phyloP scores from a whole-genome alignment of 2,329 filamentous ascomycete genomes.

The Dactylellina leptospora region DNA sequence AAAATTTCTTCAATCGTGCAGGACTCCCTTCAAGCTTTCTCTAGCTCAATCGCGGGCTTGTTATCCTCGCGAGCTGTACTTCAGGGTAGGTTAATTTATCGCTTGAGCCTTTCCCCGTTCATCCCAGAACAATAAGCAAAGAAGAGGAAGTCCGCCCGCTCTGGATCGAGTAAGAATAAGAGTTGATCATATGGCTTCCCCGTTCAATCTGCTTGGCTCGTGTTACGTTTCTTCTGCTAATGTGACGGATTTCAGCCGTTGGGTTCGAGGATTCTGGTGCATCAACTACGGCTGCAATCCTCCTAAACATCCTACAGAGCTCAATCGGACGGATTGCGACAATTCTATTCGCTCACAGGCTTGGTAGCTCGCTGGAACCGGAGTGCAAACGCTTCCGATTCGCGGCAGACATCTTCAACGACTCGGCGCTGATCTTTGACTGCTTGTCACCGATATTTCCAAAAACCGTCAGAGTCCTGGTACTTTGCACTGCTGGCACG shows the following conservation, averaged over 20 bases:
- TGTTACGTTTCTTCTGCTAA: constrained; percentile 8
- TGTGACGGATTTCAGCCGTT: constrained; percentile 65
- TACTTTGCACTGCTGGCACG: constrained; percentile 70
- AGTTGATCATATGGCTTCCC: constrained; percentile 19
- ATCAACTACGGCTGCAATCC: constrained; percentile 79
- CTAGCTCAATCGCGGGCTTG: constrained; percentile 79
- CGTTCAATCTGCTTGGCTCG: constrained; percentile 15
- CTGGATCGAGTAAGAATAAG: constrained; percentile 53
- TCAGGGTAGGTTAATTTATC: constrained; percentile 67
- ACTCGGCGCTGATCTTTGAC: constrained; percentile 84
- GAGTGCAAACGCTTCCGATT: constrained; percentile 92
- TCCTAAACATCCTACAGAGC: constrained; percentile 84
- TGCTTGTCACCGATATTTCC: constrained; percentile 79
- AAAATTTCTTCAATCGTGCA: constrained; percentile 48
- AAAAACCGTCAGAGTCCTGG: constrained; percentile 66
- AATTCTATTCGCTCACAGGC: constrained; percentile 82
- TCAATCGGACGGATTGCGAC: constrained; percentile 82
- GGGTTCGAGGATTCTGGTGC: constrained; percentile 83
- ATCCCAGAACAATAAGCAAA: constrained; percentile 10
- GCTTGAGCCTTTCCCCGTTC: constrained; percentile 6
- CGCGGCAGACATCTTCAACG: constrained; percentile 87
- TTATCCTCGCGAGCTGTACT: constrained; percentile 84
- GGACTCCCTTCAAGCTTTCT: constrained; percentile 86
- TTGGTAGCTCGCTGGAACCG: constrained; percentile 83
- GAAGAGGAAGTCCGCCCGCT: constrained; percentile 26